Conservation (phyloP, 179 eudicot species). For the Silene noctiflora region DNA sequence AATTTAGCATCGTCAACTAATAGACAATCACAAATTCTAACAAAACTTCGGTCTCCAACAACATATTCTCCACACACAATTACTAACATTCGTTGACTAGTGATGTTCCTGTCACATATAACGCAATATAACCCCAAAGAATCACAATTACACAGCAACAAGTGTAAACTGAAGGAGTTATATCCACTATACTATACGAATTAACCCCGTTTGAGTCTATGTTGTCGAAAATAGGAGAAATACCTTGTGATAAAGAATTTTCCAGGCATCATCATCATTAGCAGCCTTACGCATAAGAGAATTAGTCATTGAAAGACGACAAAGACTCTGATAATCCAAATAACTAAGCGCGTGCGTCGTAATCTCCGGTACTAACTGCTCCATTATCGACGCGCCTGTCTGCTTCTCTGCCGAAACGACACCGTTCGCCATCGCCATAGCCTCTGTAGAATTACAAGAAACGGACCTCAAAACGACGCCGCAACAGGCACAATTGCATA, state of each 20-base stretch:
- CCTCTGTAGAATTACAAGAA: neutral
- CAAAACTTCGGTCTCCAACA: too few relatives aligned
- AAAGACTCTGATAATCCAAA: slow-evolving; percentile 86
- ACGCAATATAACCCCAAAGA: neutral
- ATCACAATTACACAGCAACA: neutral
- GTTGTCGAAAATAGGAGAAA: neutral
- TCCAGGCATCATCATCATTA: slow-evolving; percentile 96
- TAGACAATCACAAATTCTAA: neutral
- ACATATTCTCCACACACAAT: too few relatives aligned
- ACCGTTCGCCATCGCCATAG: neutral
- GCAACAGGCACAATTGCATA: slow-evolving; percentile 2
- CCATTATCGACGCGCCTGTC: slow-evolving; percentile 93
- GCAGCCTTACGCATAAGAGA: slow-evolving; percentile 87
- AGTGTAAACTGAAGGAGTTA: too few relatives aligned
- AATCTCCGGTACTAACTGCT: slow-evolving; percentile 91
- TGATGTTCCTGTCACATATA: neutral
- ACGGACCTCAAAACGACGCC: slow-evolving; percentile 25
- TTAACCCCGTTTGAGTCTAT: too few relatives aligned
- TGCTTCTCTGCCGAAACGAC: slow-evolving; percentile 35
- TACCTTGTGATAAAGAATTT: slow-evolving; percentile 92
- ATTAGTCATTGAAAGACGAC: slow-evolving; percentile 89
- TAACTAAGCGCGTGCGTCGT: slow-evolving; percentile 87
- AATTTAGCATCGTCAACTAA: neutral
- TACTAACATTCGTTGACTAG: neutral
- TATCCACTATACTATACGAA: too few relatives aligned